phyloP scores from a whole-genome alignment of 768 basidiomycete genomes.

The Calocybe cyanea region DNA sequence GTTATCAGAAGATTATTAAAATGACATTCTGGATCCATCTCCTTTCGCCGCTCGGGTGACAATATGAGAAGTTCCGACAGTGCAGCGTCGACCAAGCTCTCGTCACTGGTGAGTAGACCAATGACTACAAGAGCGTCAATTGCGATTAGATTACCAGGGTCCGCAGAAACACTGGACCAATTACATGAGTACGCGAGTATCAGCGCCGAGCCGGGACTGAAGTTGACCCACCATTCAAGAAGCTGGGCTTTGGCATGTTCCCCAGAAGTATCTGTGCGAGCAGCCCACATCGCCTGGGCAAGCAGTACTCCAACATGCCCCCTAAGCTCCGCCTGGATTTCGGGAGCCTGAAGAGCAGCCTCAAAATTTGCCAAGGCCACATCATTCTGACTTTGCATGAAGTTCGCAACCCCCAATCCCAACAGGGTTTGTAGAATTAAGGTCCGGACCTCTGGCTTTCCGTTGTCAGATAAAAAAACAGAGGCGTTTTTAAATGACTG shows the following conservation, averaged over 20 bases:
- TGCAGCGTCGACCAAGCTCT: conserved; percentile 79
- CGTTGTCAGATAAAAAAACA: conserved; percentile 60
- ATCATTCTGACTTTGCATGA: conserved; percentile 59
- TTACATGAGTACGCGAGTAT: conserved; percentile 2
- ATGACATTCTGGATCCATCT: conserved; percentile 66
- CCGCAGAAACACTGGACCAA: conserved; percentile 63
- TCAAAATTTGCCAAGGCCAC: conserved; percentile 68
- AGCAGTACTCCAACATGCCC: conserved; percentile 76
- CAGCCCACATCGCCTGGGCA: conserved; percentile 83
- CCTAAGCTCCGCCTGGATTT: conserved; percentile 42
- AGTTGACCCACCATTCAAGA: conserved; percentile 67
- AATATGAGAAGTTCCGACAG: conserved; percentile 75
- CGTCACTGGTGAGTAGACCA: conserved; percentile 78
- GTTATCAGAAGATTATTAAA: conserved; percentile 70
- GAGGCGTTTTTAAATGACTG: conserved; percentile 71
- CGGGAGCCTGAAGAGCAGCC: conserved; percentile 53
- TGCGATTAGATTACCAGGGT: conserved; percentile 76
- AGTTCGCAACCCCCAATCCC: conserved; percentile 69
- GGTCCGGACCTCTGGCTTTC: conserved; percentile 28
- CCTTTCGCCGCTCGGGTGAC: conserved; percentile 58
- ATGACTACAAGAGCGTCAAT: conserved; percentile 87
- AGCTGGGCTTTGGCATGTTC: conserved; percentile 77
- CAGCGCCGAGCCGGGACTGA: conserved; percentile 1
- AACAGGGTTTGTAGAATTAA: conserved; percentile 64
- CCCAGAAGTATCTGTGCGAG: conserved; percentile 68